A percentile compares a stretch with the other conserved stretches of the same genome.
Evolutionary conservation across 2,329 filamentous ascomycete species (phyloP).

Genomic region (Diaporthe batatas): DNA sequence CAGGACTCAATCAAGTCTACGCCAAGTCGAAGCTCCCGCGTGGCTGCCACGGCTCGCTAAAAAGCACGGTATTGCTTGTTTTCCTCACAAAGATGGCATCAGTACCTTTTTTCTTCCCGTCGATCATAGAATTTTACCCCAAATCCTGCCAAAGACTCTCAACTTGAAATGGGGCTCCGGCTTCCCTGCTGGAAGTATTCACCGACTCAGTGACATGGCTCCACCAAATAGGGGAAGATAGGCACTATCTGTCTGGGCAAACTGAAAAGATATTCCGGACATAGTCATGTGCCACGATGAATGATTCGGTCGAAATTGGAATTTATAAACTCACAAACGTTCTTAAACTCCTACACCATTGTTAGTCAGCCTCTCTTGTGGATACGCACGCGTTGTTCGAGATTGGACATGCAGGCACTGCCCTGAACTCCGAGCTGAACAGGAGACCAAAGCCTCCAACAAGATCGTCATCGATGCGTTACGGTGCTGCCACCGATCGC

Average conservation of each 20-base stretch:
- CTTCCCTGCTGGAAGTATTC: neutral
- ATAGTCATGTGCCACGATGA: neutral
- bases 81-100: neutral
- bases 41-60: conserved; percentile 1
- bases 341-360: neutral
- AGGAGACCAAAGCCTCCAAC: neutral
- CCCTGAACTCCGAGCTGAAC: neutral
- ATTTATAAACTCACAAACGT: neutral
- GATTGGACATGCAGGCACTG: conserved; percentile 45
- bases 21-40: neutral
- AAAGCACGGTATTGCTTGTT: conserved; percentile 20
- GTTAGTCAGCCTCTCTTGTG: neutral
- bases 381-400: neutral
- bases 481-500: conserved; percentile 11
- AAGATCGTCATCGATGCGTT: conserved; percentile 7
- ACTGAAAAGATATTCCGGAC: neutral
- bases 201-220: neutral
- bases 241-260: neutral
- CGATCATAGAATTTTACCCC: neutral
- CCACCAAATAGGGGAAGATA: neutral
- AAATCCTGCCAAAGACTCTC: neutral
- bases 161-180: too few relatives aligned
- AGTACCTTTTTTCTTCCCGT: neutral
- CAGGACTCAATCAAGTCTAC: neutral
- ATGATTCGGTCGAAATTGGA: conserved; percentile 1